phyloP scores from a whole-genome alignment of 306 rosid genomes.

The Senna tora region DNA sequence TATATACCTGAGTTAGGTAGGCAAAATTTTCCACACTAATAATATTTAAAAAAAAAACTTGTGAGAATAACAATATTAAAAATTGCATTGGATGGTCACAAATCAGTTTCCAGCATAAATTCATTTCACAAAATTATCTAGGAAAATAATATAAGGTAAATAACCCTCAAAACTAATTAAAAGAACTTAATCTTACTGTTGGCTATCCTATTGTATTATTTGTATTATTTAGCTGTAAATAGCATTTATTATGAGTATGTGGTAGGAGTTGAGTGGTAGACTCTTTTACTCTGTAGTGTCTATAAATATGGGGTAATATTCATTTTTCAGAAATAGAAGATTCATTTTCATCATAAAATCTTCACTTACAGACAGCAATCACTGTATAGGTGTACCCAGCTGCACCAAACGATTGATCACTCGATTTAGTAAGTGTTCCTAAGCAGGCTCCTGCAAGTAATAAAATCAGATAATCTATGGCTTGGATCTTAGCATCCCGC shows the following conservation, averaged over 20 bases:
- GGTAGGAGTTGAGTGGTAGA: no score
- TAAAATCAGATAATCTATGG: constrained; percentile 76
- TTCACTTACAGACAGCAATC: constrained; percentile 85
- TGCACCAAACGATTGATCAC: constrained; percentile 65
- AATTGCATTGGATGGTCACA: neutral
- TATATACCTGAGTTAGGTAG: neutral
- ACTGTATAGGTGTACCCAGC: constrained; percentile 68
- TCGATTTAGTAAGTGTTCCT: constrained; percentile 63
- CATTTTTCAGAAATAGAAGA: no score
- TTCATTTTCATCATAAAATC: no score
- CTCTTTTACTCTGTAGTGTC: no score
- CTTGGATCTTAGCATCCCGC: constrained; percentile 68
- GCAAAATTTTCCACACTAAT: neutral
- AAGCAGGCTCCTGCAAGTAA: constrained; percentile 91
- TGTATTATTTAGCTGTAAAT: no score
- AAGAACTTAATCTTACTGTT: constrained; percentile 45
- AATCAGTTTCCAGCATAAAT: constrained; percentile 4
- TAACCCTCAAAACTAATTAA: neutral
- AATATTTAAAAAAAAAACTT: no score
- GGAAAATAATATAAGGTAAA: no score
- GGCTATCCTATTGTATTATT: no score
- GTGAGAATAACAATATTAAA: neutral
- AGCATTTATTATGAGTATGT: no score
- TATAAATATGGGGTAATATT: no score
- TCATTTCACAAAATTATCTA: neutral